Conservation (phyloP, 1,284 basidiomycete genomes). For the Uromyces viciae-fabae region DNA sequence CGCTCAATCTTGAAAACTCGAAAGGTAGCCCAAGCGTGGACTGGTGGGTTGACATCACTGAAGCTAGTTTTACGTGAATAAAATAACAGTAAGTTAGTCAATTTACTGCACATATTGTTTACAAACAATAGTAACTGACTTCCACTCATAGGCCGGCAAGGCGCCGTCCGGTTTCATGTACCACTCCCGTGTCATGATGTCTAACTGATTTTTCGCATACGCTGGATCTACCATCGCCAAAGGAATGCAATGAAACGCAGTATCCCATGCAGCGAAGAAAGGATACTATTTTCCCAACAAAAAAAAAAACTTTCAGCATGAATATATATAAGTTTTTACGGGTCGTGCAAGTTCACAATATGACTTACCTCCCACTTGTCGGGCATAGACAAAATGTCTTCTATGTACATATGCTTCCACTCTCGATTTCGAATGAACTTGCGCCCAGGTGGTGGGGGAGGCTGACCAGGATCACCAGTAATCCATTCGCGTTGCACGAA, state of each 20-base stretch:
- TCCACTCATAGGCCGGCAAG: constrained; percentile 98
- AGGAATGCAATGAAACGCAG: constrained; percentile 96
- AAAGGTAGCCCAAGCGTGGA: constrained; percentile 75
- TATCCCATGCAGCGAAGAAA: constrained; percentile 66
- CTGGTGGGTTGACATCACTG: constrained; percentile 56
- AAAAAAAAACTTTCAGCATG: not conserved
- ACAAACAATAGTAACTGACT: constrained; percentile 63
- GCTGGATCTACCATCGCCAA: constrained; percentile 88
- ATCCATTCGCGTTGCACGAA: constrained; percentile 96
- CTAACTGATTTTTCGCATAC: constrained; percentile 96
- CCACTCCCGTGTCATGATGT: constrained; percentile 94
- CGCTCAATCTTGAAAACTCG: constrained; percentile 97
- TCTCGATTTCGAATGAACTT: constrained; percentile 84
- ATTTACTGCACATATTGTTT: not conserved
- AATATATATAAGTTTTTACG: not conserved
- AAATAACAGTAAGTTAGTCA: constrained; percentile 50
- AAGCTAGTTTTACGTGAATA: constrained; percentile 11
- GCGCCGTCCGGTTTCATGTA: constrained; percentile 97
- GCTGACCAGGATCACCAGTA: constrained; percentile 88
- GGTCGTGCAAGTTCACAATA: constrained; percentile 54
- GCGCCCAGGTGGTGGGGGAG: constrained; percentile 83
- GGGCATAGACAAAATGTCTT: constrained; percentile 95
- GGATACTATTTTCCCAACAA: constrained; percentile 46
- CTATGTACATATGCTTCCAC: constrained; percentile 91
- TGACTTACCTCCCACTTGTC: constrained; percentile 98